Percentiles rank a stretch among this genome's conserved stretches.
Evolutionary conservation across 192 early-diverging fungal species (phyloP).

Genomic region (Coemansia sp.): DNA sequence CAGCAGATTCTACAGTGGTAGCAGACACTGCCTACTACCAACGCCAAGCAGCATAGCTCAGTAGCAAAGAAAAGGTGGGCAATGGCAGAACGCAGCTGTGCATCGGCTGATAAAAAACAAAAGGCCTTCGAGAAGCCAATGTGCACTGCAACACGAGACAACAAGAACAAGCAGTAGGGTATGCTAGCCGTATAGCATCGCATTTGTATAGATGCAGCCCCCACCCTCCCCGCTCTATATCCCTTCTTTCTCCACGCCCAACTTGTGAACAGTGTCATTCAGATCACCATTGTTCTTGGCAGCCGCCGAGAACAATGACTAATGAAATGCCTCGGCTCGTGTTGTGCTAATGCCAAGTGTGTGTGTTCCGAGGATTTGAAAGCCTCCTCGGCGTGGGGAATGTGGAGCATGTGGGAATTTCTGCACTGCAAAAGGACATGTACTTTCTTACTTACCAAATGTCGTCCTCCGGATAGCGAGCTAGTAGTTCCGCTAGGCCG

Average conservation of each 20-base stretch:
- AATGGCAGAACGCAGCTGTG: conserved; percentile 1
- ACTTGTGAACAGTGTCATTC: not conserved
- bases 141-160: not conserved
- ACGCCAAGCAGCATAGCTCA: not conserved
- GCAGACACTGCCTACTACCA: not conserved
- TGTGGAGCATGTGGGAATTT: not conserved
- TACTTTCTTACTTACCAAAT: conserved; percentile 31
- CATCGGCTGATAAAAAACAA: not conserved
- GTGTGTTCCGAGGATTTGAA: not conserved
- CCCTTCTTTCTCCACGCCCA: not conserved
- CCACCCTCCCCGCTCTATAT: not conserved
- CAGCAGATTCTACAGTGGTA: conserved; percentile 3
- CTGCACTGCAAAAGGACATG: not conserved
- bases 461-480: conserved; percentile 15
- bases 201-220: not conserved
- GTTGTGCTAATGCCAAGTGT: not conserved
- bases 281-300: not conserved
- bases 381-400: not conserved
- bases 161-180: not conserved
- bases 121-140: not conserved
- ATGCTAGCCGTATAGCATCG: not conserved
- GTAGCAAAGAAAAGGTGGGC: not conserved
- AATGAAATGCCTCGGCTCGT: not conserved
- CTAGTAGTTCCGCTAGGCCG: not conserved
- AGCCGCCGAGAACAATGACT: not conserved